A percentile compares a stretch with the other conserved stretches of the same genome.
phyloP scores from a whole-genome alignment of 1,284 basidiomycete genomes.

The Marasmius oreades region DNA sequence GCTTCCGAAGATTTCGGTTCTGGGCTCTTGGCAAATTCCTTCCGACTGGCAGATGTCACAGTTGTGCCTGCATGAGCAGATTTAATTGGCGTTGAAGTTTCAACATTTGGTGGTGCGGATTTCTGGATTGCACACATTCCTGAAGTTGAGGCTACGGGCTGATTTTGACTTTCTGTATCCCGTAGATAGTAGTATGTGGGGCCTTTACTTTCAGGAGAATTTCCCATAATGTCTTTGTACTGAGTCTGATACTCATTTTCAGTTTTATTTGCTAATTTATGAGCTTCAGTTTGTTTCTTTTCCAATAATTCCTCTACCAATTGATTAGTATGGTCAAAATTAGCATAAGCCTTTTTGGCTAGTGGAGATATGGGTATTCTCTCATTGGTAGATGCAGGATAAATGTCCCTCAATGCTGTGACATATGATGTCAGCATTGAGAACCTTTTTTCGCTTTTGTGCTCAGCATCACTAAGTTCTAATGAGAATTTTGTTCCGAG shows the following conservation, averaged over 20 bases:
- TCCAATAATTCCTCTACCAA: background rate
- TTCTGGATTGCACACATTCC: background rate
- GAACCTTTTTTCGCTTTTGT: background rate
- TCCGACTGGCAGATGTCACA: background rate
- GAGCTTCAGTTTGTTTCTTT: background rate
- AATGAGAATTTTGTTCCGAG: background rate
- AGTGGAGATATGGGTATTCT: background rate
- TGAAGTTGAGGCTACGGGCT: background rate
- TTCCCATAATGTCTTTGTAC: background rate
- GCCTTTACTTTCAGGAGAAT: background rate
- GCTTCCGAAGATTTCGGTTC: background rate
- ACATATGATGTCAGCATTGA: background rate
- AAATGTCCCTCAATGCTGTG: background rate
- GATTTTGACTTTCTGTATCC: background rate
- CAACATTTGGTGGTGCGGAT: background rate
- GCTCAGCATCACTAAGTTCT: background rate
- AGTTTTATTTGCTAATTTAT: background rate
- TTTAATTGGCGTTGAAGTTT: background rate
- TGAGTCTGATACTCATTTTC: background rate
- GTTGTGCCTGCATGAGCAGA: background rate
- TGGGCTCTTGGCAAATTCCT: background rate
- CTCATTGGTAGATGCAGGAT: background rate
- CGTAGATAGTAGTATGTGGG: background rate
- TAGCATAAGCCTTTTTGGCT: background rate
- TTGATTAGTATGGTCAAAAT: background rate